A percentile compares a stretch with the other conserved stretches of the same genome.
Evolutionary conservation across 305 asterid species (phyloP).

Genomic region (Fraxinus albicans): DNA sequence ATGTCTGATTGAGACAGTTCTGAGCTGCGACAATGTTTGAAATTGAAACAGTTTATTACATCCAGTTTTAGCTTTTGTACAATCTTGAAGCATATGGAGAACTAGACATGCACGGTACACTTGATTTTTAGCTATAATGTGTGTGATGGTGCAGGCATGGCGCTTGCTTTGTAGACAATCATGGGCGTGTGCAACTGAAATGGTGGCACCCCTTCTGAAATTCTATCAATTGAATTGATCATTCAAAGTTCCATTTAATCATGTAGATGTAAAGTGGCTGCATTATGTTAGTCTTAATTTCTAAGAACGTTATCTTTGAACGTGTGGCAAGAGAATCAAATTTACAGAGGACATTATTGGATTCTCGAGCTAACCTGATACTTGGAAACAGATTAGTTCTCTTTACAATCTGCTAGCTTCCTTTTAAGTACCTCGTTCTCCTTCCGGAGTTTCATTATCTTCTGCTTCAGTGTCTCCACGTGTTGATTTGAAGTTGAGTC

Average conservation of each 20-base stretch:
- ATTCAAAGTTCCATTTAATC: neutral
- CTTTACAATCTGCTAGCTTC: conserved; percentile 15
- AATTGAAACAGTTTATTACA: neutral
- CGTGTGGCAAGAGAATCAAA: neutral
- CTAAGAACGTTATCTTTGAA: neutral
- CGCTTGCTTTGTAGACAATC: neutral
- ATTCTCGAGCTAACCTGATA: conserved; percentile 4
- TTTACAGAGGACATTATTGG: neutral
- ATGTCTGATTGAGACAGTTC: neutral
- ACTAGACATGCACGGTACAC: neutral
- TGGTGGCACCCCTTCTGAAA: neutral
- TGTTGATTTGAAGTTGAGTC: conserved; percentile 37
- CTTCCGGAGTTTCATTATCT: conserved; percentile 42
- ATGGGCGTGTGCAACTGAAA: neutral
- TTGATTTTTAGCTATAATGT: neutral
- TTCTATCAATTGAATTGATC: too few relatives aligned
- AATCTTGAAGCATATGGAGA: neutral
- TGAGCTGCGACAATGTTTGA: neutral
- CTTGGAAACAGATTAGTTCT: neutral
- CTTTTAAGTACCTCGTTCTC: conserved; percentile 43
- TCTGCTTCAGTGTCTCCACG: conserved; percentile 41
- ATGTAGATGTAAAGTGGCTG: neutral
- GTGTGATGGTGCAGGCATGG: neutral
- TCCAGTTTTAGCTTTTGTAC: neutral
- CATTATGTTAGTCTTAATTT: neutral